phyloP scores from a whole-genome alignment of 2,329 filamentous ascomycete species.

The Lecanoromycetidae sp. region DNA sequence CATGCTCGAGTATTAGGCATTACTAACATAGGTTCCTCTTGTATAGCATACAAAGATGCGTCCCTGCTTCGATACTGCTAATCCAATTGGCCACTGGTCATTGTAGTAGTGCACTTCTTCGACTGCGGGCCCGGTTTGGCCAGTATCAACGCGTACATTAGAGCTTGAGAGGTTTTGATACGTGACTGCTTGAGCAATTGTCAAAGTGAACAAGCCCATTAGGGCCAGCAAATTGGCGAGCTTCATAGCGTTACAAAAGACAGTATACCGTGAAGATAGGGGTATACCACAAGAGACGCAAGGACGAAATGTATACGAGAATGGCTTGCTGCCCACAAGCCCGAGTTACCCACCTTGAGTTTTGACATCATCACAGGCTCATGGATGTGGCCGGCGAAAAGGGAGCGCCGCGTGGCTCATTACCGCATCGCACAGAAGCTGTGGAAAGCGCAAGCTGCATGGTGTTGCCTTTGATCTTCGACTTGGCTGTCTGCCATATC shows the following conservation, averaged over 20 bases:
- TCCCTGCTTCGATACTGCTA: constrained; percentile 33
- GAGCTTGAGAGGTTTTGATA: constrained; percentile 5
- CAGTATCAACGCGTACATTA: constrained; percentile 28
- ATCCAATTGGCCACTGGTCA: constrained; percentile 36
- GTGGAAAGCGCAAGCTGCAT: too few species aligned
- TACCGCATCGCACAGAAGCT: too few species aligned
- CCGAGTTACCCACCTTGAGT: too few species aligned
- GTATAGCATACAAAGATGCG: constrained; percentile 37
- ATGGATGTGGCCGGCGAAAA: too few species aligned
- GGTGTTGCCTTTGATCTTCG: too few species aligned
- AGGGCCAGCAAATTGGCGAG: background rate
- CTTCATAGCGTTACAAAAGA: background rate
- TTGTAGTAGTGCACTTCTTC: constrained; percentile 41
- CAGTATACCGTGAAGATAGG: background rate
- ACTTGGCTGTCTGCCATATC: too few species aligned
- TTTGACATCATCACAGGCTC: too few species aligned
- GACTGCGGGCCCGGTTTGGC: constrained; percentile 36
- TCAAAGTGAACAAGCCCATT: background rate
- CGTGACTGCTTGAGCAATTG: constrained; percentile 3
- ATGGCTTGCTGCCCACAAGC: too few species aligned
- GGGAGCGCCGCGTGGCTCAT: too few species aligned
- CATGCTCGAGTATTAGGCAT: too few species aligned
- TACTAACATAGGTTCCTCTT: constrained; percentile 29
- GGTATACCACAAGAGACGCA: too few species aligned
- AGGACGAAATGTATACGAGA: too few species aligned